Percentiles rank a stretch among this genome's conserved stretches.
Evolutionary conservation across 2,329 filamentous ascomycete species (phyloP).

Genomic region (Hypoxylon sp.): DNA sequence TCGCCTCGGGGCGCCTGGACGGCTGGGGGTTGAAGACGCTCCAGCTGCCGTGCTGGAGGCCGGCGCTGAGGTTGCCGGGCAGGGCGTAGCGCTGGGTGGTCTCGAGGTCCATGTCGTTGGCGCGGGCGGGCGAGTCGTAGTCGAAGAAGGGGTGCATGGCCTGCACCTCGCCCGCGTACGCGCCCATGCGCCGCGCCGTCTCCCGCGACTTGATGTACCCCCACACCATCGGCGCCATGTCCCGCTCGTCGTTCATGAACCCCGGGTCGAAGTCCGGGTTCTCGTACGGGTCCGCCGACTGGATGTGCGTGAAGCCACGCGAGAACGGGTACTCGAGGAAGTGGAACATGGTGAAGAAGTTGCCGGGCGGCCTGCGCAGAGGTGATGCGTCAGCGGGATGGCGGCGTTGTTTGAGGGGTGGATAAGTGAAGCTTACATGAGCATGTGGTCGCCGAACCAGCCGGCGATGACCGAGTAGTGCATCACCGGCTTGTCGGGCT

Average conservation of each 20-base stretch:
- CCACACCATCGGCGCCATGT: slow-evolving; percentile 88
- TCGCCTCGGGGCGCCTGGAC: slow-evolving; percentile 56
- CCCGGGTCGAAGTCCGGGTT: slow-evolving; percentile 80
- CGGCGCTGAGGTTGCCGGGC: slow-evolving; percentile 73
- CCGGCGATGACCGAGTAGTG: slow-evolving; percentile 81
- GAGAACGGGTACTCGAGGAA: slow-evolving; percentile 82
- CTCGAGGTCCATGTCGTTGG: slow-evolving; percentile 75
- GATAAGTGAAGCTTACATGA: slow-evolving; percentile 57
- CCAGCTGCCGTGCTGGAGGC: slow-evolving; percentile 79
- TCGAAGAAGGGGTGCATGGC: slow-evolving; percentile 75
- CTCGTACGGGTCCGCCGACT: slow-evolving; percentile 75
- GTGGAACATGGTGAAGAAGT: slow-evolving; percentile 86
- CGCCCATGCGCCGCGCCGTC: slow-evolving; percentile 79
- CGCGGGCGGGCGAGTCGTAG: slow-evolving; percentile 73
- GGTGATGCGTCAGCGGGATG: slow-evolving; percentile 46
- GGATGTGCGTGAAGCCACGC: slow-evolving; percentile 74
- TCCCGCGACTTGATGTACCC: slow-evolving; percentile 84
- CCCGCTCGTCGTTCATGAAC: slow-evolving; percentile 86
- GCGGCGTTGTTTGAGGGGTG: not conserved
- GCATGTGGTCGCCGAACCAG: slow-evolving; percentile 68
- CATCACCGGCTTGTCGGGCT: slow-evolving; percentile 87
- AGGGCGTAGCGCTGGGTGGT: slow-evolving; percentile 81
- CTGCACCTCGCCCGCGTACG: slow-evolving; percentile 77
- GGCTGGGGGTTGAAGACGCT: slow-evolving; percentile 63
- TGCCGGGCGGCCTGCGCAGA: slow-evolving; percentile 70